Conservation (phyloP, 768 basidiomycete genomes). For the Neoboletus brunneissimus region DNA sequence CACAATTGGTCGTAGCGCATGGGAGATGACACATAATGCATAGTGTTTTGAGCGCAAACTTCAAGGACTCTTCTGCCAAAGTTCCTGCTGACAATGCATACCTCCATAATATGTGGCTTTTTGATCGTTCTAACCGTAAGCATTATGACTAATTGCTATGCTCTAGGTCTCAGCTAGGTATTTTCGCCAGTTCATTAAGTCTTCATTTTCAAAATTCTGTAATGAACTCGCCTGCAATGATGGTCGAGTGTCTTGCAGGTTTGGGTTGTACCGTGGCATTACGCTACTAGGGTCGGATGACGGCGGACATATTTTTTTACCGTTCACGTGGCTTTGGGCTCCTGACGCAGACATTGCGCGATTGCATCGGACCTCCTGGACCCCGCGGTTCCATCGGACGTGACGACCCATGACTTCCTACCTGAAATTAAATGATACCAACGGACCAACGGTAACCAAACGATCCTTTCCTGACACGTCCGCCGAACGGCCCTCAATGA, state of each 20-base stretch:
- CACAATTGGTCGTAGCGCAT: neutral
- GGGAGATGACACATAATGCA: too few species aligned
- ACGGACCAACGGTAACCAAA: neutral
- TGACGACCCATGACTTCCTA: neutral
- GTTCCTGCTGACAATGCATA: neutral
- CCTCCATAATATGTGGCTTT: neutral
- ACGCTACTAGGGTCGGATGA: neutral
- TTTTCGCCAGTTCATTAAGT: neutral
- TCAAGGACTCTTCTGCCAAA: neutral
- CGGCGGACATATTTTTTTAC: neutral
- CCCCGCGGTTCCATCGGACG: slow-evolving; percentile 26
- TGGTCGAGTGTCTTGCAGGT: neutral
- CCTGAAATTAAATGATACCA: slow-evolving; percentile 3
- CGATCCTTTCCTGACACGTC: neutral
- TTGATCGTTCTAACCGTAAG: too few species aligned
- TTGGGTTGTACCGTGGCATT: neutral
- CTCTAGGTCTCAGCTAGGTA: neutral
- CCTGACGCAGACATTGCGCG: slow-evolving; percentile 7
- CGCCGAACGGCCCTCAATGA: neutral
- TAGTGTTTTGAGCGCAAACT: neutral
- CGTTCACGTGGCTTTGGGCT: neutral
- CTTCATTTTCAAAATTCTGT: neutral
- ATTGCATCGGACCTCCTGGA: slow-evolving; percentile 22
- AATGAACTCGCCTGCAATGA: neutral
- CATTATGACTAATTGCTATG: neutral